Base-by-base conservation (phyloP, 257 asterid genomes). In the Dorcoceras hygrometricum region DNA sequence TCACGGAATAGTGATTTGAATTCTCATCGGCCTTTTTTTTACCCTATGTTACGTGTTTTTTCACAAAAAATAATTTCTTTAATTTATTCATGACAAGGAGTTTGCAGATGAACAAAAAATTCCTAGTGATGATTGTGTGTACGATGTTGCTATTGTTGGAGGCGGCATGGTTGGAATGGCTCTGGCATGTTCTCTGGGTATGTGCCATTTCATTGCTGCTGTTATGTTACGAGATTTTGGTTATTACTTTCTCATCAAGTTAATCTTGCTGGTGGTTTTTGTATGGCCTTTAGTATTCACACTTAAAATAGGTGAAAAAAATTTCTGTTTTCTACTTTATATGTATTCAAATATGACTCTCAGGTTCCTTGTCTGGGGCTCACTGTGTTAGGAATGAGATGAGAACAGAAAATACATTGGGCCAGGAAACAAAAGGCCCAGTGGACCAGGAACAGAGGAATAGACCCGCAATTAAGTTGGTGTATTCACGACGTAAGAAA, bases 101-200 rank as follows among this genome's bases (percentile, higher is more conserved):
- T 74, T 69, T 23, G 67, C 78, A 57, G 70, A 56, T 59, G 69
- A 81, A 73, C 72, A 59, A 36, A 79, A 67, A 56, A 5, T 69
- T 28, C 50, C 66, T 32, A 73, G 71, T 46, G 63, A 77, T 73
- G 62, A 63, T 71, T 86, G 83, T 0, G 84, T 88, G 71, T 84
- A 94, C 66, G 99, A 94, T 73, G 79, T 94, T 76, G 97, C 99
- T 69, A 87, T 94, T 76, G 99, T 94, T 75, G 99, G 99, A 75
- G 99, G 99, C 54, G 97, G 99, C 82, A 88, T 90, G 99, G 99
- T 94, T 60, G 99, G 97, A 77, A 84, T 88, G 96, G 96, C 97
- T 71, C 84, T 94, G 54, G 96, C 99, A 7, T 90, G 91, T 81
- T 79, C 96, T 62, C 79, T 94, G 67, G 97, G 99, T 94, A 81